Evolutionary conservation across 805 yeast genomes (phyloP).

Genomic region (Metschnikowia picachoensis): DNA sequence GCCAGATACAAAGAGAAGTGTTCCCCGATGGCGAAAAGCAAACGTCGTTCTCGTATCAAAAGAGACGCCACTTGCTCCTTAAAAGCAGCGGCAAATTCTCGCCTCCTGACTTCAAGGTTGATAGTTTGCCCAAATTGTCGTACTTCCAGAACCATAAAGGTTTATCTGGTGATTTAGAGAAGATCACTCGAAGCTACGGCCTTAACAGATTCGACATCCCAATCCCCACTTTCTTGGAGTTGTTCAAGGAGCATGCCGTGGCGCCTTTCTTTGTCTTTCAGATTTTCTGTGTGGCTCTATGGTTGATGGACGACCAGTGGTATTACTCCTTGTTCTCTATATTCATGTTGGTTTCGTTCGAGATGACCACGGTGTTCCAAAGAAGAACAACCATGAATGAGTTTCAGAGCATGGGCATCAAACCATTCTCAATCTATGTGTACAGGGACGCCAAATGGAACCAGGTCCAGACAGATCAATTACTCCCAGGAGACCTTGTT

Average conservation of each 20-base stretch:
- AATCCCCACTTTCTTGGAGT: conserved; percentile 82
- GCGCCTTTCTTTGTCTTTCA: conserved; percentile 98
- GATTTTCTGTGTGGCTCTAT: conserved; percentile 88
- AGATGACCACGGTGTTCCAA: conserved; percentile 91
- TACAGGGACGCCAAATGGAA: conserved; percentile 70
- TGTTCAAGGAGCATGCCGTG: conserved; percentile 95
- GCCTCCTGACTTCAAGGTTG: conserved; percentile 78
- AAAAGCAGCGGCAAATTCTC: conserved; percentile 51
- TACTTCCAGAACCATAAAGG: conserved; percentile 58
- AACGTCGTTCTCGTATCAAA: conserved; percentile 78
- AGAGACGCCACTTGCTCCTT: conserved; percentile 80
- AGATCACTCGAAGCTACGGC: conserved; percentile 63
- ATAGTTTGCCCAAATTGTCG: conserved; percentile 52
- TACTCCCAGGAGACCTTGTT: conserved; percentile 89
- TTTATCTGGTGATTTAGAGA: conserved; percentile 47
- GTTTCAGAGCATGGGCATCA: conserved; percentile 95
- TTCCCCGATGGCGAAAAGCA: conserved; percentile 58
- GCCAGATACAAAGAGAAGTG: conserved; percentile 52
- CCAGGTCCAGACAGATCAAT: conserved; percentile 62
- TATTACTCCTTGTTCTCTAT: conserved; percentile 87
- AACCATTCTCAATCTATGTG: conserved; percentile 78
- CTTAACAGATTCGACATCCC: conserved; percentile 91
- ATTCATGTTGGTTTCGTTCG: conserved; percentile 90
- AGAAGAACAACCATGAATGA: conserved; percentile 92
- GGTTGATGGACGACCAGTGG: conserved; percentile 98